Evolutionary conservation across 306 rosid genomes (phyloP).

Genomic region (Parietaria judaica): DNA sequence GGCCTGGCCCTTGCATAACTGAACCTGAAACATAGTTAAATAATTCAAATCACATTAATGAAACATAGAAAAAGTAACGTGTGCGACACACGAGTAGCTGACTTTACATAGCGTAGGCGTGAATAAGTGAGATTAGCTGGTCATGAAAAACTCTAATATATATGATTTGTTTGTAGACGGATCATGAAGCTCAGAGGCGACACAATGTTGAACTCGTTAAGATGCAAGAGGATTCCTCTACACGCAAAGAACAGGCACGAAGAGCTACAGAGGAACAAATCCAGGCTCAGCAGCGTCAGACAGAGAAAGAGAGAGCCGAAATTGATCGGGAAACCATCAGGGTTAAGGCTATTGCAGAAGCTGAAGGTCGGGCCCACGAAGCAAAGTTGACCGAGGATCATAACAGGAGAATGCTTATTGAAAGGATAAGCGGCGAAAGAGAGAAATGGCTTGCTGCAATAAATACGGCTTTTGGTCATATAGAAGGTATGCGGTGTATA

Average conservation of each 20-base stretch:
- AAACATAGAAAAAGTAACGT: too few relatives aligned
- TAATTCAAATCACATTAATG: too few relatives aligned
- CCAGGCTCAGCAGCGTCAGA: constrained; percentile 83
- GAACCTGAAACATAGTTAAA: too few relatives aligned
- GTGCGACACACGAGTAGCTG: neutral
- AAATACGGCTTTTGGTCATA: constrained; percentile 80
- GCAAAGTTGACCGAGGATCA: constrained; percentile 84
- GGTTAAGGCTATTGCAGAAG: constrained; percentile 91
- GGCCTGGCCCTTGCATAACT: too few relatives aligned
- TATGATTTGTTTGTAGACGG: constrained; percentile 44
- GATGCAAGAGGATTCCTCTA: constrained; percentile 89
- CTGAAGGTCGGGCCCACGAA: constrained; percentile 85
- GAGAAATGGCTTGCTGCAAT: constrained; percentile 99
- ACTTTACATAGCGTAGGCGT: neutral
- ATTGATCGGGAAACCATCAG: constrained; percentile 83
- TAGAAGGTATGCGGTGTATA: constrained; percentile 59
- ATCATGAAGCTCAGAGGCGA: constrained; percentile 78
- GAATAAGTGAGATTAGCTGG: neutral
- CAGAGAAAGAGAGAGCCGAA: constrained; percentile 88
- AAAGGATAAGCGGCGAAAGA: constrained; percentile 76
- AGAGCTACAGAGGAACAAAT: constrained; percentile 85
- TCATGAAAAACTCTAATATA: constrained; percentile 1
- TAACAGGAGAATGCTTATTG: constrained; percentile 80
- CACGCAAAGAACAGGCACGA: constrained; percentile 76
- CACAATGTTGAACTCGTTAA: constrained; percentile 83